Base-by-base conservation (phyloP, 495 filamentous ascomycete genomes). In the Talaromyces adpressus region DNA sequence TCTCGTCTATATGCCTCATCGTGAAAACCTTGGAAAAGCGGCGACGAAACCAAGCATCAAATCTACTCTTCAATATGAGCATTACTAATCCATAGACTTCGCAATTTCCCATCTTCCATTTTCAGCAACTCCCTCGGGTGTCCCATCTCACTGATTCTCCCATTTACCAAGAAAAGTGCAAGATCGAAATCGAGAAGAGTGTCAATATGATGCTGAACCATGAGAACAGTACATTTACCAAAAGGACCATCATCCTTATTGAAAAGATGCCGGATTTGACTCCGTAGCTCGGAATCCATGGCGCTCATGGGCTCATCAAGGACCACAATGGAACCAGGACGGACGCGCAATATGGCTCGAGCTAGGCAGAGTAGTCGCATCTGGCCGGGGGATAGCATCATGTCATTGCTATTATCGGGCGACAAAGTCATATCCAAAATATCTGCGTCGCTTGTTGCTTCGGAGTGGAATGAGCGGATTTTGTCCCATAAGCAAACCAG, bases 241-340 rank as follows among this genome's bases (percentile, higher is more conserved):
- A 51, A 51, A 2, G 47, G 47, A 51, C 47, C 47, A 51, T 51
- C 47, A 4, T n/a, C n/a, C 47, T 12, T 9, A 51, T 51, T 51
- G 47, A 51, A 20, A 12, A 51, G 47, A 51, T 20, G 3, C n/a
- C 47, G n/a, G 47, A 51, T 51, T 12, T 51, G 47, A 18, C 12
- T 18, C 47, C 47, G 47, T 1, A 51, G 7, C 47, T 51, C 47
- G 47, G 47, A 51, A 20, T 51, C 47, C 47, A 51, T 51, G 47
- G 20, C 47, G 47, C 47, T 51, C 47, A 51, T 51, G n/a, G 47
- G 47, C 20, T 51, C 47, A 51, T 51, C 47, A 4, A 51, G 47
- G 0, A 51, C 47, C 47, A 51, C 64, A 71, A 68, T 73, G 62
- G 68, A 68, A 68, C 66, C 64, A 66, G 70, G 9, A 64, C 64